Evolutionary conservation across 371 early-diverging fungal genomes (phyloP), one percentile per base, ranked within the genome.

Genomic region (Aphelidium insulamus): DNA sequence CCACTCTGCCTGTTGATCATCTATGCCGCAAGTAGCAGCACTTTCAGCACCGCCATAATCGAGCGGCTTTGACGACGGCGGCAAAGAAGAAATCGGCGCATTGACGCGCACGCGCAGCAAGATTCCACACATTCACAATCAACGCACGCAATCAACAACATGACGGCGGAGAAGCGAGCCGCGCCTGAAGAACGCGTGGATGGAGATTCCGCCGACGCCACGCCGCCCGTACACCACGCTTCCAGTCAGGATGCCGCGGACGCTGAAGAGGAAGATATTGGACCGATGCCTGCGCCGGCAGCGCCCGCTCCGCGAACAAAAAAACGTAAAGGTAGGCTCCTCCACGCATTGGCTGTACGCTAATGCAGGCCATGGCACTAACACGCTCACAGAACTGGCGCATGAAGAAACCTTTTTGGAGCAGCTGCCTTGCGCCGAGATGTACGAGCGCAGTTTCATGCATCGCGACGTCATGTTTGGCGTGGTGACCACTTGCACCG

Each of bases 361-460:
- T 22, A 19, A 17, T 20, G 9, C 2, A 11, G n/a, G 17, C 17
- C 23, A 6, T 3, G 9, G 9, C 6, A 10, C 26, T 2, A 36
- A 32, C 2, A 33, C 32, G 30, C 38, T 26, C 11, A 22, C n/a
- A n/a, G 72, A 59, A 9, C 38, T 74, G 17, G 52, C 62, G 4
- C 77, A 84, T 45, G 85, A 88, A 49, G 45, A 61, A 21, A 61
- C 77, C 21, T 80, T 66, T 36, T 54, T 87, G 15, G 66, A 69
- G 2, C 59, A 61, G 7, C 47, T 95, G 11, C 92, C 92, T 4
- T 54, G 52, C 23, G 66, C 79, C 7, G 76, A 82, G 41, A 77
- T 80, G 76, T 91, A 91, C 43, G 88, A 86, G 49, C 61, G 65
- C 30, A 78, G 79, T 42, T 81, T 81, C 41, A 90, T 92, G 95